Conservation (phyloP, 2,329 filamentous ascomycete genomes). For the Trichoderma hamatum region DNA sequence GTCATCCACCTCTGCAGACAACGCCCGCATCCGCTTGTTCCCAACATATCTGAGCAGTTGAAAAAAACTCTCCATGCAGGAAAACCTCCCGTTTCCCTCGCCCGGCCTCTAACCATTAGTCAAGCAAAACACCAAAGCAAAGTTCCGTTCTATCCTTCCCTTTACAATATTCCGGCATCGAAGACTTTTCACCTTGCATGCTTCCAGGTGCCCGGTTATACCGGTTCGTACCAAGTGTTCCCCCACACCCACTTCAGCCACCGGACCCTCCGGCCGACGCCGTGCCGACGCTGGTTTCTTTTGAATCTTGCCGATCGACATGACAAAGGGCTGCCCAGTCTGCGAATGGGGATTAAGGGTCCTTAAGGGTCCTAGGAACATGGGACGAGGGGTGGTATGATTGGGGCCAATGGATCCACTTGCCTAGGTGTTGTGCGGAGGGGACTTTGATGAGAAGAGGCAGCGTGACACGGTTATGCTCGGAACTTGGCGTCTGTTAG, state of each 20-base stretch:
- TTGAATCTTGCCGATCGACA: not conserved
- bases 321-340: conserved; percentile 5
- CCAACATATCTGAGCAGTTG: not conserved
- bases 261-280: conserved; percentile 16
- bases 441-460: not conserved
- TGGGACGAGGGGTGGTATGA: conserved; percentile 21
- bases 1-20: not conserved
- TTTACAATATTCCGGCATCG: not conserved
- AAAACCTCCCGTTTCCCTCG: not conserved
- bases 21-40: not conserved
- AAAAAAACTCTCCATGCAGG: not conserved
- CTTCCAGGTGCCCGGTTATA: not conserved
- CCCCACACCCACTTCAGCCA: not conserved
- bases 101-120: not conserved
- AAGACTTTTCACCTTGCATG: conserved; percentile 6
- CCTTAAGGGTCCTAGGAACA: conserved; percentile 4
- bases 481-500: not conserved
- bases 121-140: not conserved
- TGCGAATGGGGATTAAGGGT: not conserved
- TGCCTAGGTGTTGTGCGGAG: not conserved
- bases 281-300: conserved; percentile 1
- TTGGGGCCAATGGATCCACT: conserved; percentile 5
- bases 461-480: not conserved
- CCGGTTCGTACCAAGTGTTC: not conserved
- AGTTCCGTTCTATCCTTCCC: not conserved